Conservation (phyloP, 305 asterid genomes). For the Fraxinus velutina region DNA sequence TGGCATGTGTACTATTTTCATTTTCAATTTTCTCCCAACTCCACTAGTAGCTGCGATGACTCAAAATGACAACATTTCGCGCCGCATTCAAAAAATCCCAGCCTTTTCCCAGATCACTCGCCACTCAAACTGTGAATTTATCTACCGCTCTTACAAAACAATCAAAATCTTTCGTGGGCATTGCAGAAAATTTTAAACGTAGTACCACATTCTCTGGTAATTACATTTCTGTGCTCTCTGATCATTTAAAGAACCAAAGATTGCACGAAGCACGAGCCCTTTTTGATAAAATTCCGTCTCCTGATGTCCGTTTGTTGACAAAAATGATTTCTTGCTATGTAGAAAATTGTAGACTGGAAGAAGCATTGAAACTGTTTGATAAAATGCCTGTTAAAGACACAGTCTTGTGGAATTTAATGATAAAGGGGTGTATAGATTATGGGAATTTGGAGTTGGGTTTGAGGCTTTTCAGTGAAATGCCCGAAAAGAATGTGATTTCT, state of each 20-base stretch:
- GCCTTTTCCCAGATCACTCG: slow-evolving; percentile 19
- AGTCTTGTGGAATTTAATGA: slow-evolving; percentile 72
- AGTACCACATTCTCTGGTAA: not conserved
- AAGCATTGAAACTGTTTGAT: slow-evolving; percentile 71
- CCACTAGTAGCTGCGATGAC: slow-evolving; percentile 15
- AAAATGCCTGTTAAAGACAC: slow-evolving; percentile 59
- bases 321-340: slow-evolving; percentile 52
- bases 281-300: slow-evolving; percentile 33
- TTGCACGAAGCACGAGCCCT: slow-evolving; percentile 33
- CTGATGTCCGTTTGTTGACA: slow-evolving; percentile 54
- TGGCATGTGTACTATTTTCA: not conserved
- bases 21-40: not conserved
- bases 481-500: slow-evolving; percentile 63
- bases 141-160: slow-evolving; percentile 9
- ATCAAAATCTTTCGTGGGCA: slow-evolving; percentile 19
- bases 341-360: slow-evolving; percentile 44
- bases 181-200: slow-evolving; percentile 21
- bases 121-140: slow-evolving; percentile 8
- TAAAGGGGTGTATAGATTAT: slow-evolving; percentile 65
- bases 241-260: slow-evolving; percentile 34
- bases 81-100: slow-evolving; percentile 26
- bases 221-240: slow-evolving; percentile 27
- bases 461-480: slow-evolving; percentile 66
- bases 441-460: slow-evolving; percentile 57
- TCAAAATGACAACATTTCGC: slow-evolving; percentile 35